These are phyloP conservation scores for Pythium scleroteichum DNA, from an alignment of 352 stramenopile genomes.

Conservation along the genomic window DNA sequence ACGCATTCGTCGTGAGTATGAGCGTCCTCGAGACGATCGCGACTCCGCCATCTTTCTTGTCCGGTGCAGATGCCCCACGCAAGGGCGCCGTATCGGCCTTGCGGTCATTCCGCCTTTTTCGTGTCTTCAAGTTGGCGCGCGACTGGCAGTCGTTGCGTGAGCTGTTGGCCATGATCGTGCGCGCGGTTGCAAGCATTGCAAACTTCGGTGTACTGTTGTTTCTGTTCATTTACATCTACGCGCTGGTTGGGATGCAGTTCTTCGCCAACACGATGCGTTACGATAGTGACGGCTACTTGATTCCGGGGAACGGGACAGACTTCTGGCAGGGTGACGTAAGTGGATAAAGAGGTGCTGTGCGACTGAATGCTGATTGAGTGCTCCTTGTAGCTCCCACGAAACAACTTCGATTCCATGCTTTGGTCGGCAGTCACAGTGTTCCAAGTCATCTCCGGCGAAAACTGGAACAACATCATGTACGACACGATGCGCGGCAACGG, in stretches of 20 bases:
- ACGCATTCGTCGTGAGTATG: conserved; percentile 85
- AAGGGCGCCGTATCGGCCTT: conserved; percentile 83
- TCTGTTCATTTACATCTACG: conserved; percentile 96
- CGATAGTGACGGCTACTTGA: conserved; percentile 73
- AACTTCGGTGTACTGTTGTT: conserved; percentile 95
- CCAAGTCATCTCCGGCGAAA: conserved; percentile 93
- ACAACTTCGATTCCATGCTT: conserved; percentile 90
- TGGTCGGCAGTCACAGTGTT: conserved; percentile 88
- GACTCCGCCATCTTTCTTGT: conserved; percentile 76
- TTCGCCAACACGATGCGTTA: conserved; percentile 95
- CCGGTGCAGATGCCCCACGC: conserved; percentile 37
- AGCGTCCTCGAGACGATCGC: conserved; percentile 68
- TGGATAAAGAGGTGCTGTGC: neutral
- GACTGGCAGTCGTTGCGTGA: conserved; percentile 92
- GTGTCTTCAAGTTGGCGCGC: conserved; percentile 94
- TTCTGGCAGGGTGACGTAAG: conserved; percentile 67
- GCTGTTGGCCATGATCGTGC: conserved; percentile 89
- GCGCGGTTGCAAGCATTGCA: conserved; percentile 90
- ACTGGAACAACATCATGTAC: conserved; percentile 96
- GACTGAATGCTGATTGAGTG: neutral
- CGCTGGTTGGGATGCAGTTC: conserved; percentile 90
- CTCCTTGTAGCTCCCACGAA: conserved; percentile 51
- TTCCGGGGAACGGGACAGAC: conserved; percentile 37
- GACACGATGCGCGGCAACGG: conserved; percentile 85
- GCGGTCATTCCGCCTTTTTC: conserved; percentile 89